Base-by-base conservation (phyloP, 768 basidiomycete genomes). In the Sporobolomyces pararoseus region DNA sequence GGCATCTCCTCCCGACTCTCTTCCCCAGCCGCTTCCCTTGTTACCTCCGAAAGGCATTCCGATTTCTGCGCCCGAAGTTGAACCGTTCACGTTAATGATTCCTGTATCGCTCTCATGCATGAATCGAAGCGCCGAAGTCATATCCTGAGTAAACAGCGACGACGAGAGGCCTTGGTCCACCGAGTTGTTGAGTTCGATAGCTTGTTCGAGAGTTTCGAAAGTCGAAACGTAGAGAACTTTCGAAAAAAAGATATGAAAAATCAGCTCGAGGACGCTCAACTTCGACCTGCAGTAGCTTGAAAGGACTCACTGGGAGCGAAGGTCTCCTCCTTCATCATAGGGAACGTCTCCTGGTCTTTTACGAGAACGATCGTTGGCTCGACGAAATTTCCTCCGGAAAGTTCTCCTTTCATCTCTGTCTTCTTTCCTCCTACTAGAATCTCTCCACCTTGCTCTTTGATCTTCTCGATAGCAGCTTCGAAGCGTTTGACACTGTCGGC, bases 1-100 rank as follows among this genome's bases (percentile, higher is more conserved):
- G n/a, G 94, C 89, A 80, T 97, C 95, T 61, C 94, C 94, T 46
- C 95, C 95, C 10, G 90, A 91, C 82, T 98, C 95, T 57, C 95
- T 86, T 25, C 95, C 95, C 92, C 89, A 42, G 3, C 55, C 55
- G 4, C 47, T 59, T 17, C 5, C 1, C 86, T 93, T 93, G 73
- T 79, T 79, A 3, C 80, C 95, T 68, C 94, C 94, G 78, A 97
- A 97, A 0, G 89, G 90, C 52, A 91, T 91, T 46, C 87, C 87
- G 52, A 88, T 88, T 78, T 88, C 87, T 12, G 87, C 87, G 4
- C 87, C 87, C 63, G 84, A 85, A 0, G 86, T 87, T 19, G 84
- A 85, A 25, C 85, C 86, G 75, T 88, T 89, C 75, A 88, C 83
- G 84, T 87, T 70, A 46, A 77, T 72, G 62, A 75, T 96, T 10